phyloP scores from a whole-genome alignment of 306 rosid species.

The Heteromeles arbutifolia region DNA sequence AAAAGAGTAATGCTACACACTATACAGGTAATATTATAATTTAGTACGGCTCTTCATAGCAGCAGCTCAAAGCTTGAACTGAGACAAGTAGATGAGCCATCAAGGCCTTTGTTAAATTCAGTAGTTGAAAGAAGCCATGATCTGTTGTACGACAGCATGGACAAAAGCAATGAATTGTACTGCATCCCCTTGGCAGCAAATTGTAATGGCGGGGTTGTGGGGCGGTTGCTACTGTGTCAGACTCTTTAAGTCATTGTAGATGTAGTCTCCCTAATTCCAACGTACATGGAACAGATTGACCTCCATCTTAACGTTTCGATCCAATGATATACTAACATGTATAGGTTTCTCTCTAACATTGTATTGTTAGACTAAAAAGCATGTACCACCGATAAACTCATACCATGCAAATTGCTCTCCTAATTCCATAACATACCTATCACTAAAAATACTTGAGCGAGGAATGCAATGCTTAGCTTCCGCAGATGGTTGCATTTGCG shows the following conservation, averaged over 20 bases:
- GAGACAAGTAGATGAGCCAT: no score
- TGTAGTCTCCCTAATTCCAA: background rate
- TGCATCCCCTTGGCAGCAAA: background rate
- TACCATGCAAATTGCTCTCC: background rate
- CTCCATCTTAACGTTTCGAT: accelerated
- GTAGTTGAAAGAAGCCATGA: background rate
- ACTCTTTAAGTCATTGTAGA: background rate
- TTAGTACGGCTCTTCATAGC: no score
- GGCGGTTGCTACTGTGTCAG: background rate
- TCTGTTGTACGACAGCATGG: background rate
- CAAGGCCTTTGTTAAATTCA: no score
- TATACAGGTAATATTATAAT: no score
- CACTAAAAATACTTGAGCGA: background rate
- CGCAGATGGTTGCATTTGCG: background rate
- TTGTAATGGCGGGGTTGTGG: background rate
- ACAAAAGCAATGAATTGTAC: background rate
- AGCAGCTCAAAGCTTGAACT: no score
- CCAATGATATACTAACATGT: no score
- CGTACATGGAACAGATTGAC: no score
- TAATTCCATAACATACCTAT: background rate
- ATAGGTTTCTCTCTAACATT: no score
- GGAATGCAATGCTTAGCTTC: background rate
- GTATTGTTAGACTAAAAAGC: no score
- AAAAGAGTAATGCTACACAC: no score
- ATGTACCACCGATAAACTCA: background rate